Evolutionary conservation across 371 early-diverging fungal genomes (phyloP).

Genomic region (Capniomyces stellatus): DNA sequence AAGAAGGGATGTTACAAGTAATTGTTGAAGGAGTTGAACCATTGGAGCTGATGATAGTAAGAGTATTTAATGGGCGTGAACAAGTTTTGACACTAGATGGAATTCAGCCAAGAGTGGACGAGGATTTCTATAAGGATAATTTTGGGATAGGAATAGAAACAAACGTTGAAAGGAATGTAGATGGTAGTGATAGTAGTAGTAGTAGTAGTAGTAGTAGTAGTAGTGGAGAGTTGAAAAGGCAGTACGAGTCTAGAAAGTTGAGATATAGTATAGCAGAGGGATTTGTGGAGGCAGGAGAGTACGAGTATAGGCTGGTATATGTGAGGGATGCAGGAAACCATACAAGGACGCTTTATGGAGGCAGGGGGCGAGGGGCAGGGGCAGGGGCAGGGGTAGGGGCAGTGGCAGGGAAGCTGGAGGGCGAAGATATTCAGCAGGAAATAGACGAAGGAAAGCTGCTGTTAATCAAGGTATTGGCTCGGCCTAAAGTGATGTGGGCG

Average conservation of each 20-base stretch:
- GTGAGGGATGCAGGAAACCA: conserved; percentile 24
- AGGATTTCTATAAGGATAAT: background rate
- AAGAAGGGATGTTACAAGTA: conserved; percentile 15
- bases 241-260: conserved; percentile 9
- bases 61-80: conserved; percentile 17
- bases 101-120: conserved; percentile 10
- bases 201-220: background rate
- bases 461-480: conserved; percentile 13
- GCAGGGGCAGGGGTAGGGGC: no score
- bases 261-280: conserved; percentile 17
- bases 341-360: conserved; percentile 9
- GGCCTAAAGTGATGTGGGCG: conserved; percentile 13
- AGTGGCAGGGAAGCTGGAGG: conserved; percentile 3
- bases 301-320: conserved; percentile 20
- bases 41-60: conserved; percentile 19
- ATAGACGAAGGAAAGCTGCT: conserved; percentile 16
- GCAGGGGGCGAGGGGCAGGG: no score
- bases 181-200: no score
- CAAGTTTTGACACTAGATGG: conserved; percentile 18
- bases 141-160: no score
- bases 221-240: background rate
- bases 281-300: conserved; percentile 21
- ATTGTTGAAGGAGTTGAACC: conserved; percentile 20
- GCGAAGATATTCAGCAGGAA: conserved; percentile 5
- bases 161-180: no score